These are phyloP conservation scores for Aspergillus chevalieri DNA, from an alignment of 2,329 filamentous ascomycete species.

Conservation along the genomic window DNA sequence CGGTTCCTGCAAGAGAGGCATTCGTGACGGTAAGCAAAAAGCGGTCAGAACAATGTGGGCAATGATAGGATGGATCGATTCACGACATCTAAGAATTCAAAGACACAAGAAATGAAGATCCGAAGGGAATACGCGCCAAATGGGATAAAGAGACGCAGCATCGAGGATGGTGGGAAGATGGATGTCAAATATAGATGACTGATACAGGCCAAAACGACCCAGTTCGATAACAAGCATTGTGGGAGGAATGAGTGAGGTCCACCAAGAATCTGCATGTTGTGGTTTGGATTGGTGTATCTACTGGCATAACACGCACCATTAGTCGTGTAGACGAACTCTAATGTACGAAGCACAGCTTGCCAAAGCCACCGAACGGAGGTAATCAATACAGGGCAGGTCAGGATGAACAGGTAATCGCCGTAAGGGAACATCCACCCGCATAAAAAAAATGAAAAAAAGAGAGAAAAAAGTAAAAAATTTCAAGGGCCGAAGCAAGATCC, in stretches of 20 bases:
- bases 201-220: neutral
- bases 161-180: neutral
- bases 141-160: neutral
- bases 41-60: slow-evolving; percentile 3
- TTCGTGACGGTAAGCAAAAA: slow-evolving; percentile 9
- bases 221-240: neutral
- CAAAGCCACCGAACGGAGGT: neutral
- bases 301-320: neutral
- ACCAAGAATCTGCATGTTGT: neutral
- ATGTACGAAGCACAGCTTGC: neutral
- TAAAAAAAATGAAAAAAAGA: neutral
- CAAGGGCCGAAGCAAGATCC: slow-evolving; percentile 5
- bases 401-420: neutral
- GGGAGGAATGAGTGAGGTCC: neutral
- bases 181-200: neutral
- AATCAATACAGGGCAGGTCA: neutral
- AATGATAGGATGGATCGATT: neutral
- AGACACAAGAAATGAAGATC: neutral
- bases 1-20: slow-evolving; percentile 8
- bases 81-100: neutral
- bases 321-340: neutral
- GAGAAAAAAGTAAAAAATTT: neutral
- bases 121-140: neutral
- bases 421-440: neutral
- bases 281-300: neutral